A percentile compares a stretch with the other conserved stretches of the same genome.
These are phyloP conservation scores for Chlorella sp. DNA, from an alignment of 139 green algal genomes.

Conservation along the genomic window DNA sequence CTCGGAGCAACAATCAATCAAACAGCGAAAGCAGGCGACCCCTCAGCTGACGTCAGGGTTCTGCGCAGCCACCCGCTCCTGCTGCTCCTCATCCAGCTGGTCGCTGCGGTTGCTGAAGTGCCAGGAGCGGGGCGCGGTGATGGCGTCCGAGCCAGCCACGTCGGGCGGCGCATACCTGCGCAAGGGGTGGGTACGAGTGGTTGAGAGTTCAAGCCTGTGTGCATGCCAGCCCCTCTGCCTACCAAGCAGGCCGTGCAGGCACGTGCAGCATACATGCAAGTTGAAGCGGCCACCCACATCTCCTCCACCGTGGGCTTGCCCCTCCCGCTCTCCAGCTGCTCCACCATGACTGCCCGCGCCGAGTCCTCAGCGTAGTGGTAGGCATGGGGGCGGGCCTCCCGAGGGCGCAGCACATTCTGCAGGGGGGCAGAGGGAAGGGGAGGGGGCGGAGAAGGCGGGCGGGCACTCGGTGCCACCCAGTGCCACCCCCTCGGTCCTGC, in stretches of 20 bases:
- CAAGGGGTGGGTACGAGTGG: not conserved
- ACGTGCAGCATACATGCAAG: not conserved
- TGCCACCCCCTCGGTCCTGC: too few species aligned
- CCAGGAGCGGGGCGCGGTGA: conserved; percentile 5
- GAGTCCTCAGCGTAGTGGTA: conserved; percentile 10
- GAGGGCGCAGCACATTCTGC: not conserved
- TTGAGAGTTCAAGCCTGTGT: not conserved
- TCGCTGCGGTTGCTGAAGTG: conserved; percentile 6
- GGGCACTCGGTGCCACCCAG: not conserved
- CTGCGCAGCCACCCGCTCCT: not conserved
- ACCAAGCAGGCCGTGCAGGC: not conserved
- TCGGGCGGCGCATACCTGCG: conserved; percentile 1
- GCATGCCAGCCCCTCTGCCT: not conserved
- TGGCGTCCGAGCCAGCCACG: not conserved
- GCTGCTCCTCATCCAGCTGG: not conserved
- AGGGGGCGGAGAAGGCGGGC: not conserved
- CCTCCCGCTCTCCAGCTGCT: not conserved
- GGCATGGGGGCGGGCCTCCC: not conserved
- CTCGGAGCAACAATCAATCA: too few species aligned
- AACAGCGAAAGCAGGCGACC: too few species aligned
- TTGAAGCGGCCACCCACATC: not conserved
- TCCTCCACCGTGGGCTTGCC: not conserved
- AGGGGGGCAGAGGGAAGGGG: not conserved
- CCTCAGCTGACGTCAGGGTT: too few species aligned
- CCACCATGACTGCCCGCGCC: not conserved